phyloP scores from a whole-genome alignment of 345 rosid genomes.

The Mallotus nudiflorus region DNA sequence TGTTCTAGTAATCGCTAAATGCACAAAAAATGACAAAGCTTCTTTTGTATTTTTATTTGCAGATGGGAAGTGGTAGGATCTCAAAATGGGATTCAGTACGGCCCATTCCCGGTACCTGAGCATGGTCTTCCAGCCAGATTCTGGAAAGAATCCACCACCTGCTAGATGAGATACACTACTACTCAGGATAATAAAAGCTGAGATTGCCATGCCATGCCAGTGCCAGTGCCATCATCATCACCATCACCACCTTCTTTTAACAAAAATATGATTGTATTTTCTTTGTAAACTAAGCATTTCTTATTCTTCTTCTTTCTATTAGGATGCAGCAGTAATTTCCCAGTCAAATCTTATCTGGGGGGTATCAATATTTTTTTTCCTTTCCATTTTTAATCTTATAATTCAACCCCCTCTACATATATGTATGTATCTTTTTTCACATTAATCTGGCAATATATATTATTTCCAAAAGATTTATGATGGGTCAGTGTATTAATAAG shows the following conservation, averaged over 20 bases:
- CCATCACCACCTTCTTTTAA: not conserved
- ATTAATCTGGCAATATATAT: not conserved
- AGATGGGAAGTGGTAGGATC: slow-evolving; percentile 76
- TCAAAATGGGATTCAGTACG: slow-evolving; percentile 54
- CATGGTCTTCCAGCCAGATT: slow-evolving; percentile 73
- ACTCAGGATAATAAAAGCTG: not conserved
- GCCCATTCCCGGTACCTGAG: slow-evolving; percentile 76
- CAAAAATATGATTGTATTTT: not conserved
- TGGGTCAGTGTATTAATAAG: not conserved
- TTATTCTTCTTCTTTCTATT: not conserved
- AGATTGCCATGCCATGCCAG: slow-evolving; percentile 9
- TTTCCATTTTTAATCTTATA: slow-evolving; percentile 1
- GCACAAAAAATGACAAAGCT: slow-evolving; percentile 17
- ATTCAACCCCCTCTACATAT: not conserved
- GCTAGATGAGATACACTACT: not conserved
- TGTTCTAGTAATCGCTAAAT: not conserved
- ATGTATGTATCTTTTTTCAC: not conserved
- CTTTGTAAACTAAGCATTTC: not conserved
- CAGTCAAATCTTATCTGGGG: slow-evolving; percentile 19
- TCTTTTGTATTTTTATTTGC: slow-evolving; percentile 32
- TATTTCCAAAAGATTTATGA: not conserved
- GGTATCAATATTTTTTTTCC: slow-evolving; percentile 1
- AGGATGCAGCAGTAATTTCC: not conserved
- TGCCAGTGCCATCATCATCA: too few species aligned
- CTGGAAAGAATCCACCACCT: slow-evolving; percentile 45